Percentiles rank a stretch among this genome's conserved stretches.
These are phyloP conservation scores for Cladorrhinum sp. DNA, from an alignment of 2,329 filamentous ascomycete species.

Conservation along the genomic window DNA sequence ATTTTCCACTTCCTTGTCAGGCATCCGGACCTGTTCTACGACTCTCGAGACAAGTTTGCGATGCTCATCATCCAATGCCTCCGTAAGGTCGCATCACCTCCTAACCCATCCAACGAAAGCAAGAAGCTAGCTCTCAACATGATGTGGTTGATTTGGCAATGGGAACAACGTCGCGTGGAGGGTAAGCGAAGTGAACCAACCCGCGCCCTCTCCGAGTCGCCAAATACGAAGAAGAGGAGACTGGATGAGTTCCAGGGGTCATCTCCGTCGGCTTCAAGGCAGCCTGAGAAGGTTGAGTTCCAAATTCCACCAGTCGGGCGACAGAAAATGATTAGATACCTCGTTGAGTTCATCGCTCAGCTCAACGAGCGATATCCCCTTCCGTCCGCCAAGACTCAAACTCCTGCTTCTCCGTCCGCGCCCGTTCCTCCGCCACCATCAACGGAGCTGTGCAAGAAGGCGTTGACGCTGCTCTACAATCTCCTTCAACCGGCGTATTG, in stretches of 20 bases:
- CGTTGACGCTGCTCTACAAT: slow-evolving; percentile 76
- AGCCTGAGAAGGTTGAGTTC: slow-evolving; percentile 61
- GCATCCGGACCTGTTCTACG: slow-evolving; percentile 91
- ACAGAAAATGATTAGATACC: slow-evolving; percentile 84
- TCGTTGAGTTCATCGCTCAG: slow-evolving; percentile 91
- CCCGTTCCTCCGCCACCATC: slow-evolving; percentile 52
- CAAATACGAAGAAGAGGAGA: slow-evolving; percentile 71
- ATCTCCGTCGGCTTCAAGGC: slow-evolving; percentile 51
- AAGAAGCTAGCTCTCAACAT: slow-evolving; percentile 89
- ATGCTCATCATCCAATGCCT: slow-evolving; percentile 84
- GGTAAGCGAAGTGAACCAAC: slow-evolving; percentile 45
- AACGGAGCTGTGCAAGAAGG: slow-evolving; percentile 81
- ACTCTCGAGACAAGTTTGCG: slow-evolving; percentile 87
- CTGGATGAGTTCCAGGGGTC: slow-evolving; percentile 57
- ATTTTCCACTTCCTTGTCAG: slow-evolving; percentile 96
- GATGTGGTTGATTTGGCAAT: slow-evolving; percentile 86
- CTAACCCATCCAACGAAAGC: slow-evolving; percentile 83
- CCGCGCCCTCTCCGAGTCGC: slow-evolving; percentile 61
- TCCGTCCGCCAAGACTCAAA: slow-evolving; percentile 65
- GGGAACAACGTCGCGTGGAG: slow-evolving; percentile 81
- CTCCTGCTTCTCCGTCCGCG: slow-evolving; percentile 43
- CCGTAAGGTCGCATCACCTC: slow-evolving; percentile 79
- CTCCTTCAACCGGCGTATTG: slow-evolving; percentile 84
- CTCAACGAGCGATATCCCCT: slow-evolving; percentile 81
- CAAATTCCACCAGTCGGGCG: slow-evolving; percentile 65